A percentile compares a stretch with the other conserved stretches of the same genome.
Conservation (phyloP, 2,329 filamentous ascomycete genomes). For the Tolypocladium tropicale region DNA sequence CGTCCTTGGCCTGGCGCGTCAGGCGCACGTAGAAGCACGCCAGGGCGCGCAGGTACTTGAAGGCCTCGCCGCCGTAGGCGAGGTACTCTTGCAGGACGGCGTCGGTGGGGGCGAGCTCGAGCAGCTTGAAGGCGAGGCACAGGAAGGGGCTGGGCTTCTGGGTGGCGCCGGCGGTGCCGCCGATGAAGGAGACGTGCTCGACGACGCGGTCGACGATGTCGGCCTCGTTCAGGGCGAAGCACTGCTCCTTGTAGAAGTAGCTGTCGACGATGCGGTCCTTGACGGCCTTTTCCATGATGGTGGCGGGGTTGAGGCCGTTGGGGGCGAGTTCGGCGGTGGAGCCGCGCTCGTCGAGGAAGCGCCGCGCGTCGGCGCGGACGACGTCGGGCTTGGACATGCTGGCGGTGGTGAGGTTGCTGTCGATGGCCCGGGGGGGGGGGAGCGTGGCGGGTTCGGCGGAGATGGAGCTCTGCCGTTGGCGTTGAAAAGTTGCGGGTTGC, state of each 20-base stretch:
- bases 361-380: slow-evolving; percentile 71
- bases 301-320: slow-evolving; percentile 87
- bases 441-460: background rate
- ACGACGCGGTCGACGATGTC: slow-evolving; percentile 82
- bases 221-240: slow-evolving; percentile 83
- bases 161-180: slow-evolving; percentile 73
- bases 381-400: slow-evolving; percentile 28
- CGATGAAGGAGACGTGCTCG: slow-evolving; percentile 70
- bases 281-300: slow-evolving; percentile 89
- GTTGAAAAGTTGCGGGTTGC: slow-evolving; percentile 6
- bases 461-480: slow-evolving; percentile 8
- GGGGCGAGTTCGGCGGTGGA: slow-evolving; percentile 65
- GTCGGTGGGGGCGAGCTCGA: slow-evolving; percentile 75
- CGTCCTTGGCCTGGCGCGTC: slow-evolving; percentile 70
- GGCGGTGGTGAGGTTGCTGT: background rate
- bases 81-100: slow-evolving; percentile 75
- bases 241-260: slow-evolving; percentile 98
- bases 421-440: background rate
- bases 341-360: slow-evolving; percentile 85
- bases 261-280: slow-evolving; percentile 90
- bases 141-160: slow-evolving; percentile 90
- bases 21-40: slow-evolving; percentile 90
- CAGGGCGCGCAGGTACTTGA: slow-evolving; percentile 81
- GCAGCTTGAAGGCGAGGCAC: slow-evolving; percentile 87
- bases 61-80: slow-evolving; percentile 60